Evolutionary conservation across 345 rosid genomes (phyloP).

Genomic region (Salix koriyanagi): DNA sequence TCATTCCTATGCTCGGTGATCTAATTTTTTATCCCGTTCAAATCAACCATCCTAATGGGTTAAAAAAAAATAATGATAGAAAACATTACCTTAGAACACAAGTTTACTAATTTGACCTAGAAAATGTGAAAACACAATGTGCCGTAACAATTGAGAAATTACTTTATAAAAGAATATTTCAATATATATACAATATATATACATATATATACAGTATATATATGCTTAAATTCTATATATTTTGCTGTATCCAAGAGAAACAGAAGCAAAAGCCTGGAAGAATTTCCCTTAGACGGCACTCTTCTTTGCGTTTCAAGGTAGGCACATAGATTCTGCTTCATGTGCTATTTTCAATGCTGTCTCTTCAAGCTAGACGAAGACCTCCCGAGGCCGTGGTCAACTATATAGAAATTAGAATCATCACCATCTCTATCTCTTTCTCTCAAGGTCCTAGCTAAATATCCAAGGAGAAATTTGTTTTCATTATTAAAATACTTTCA

Average conservation of each 20-base stretch:
- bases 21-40: neutral
- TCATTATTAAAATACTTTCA: too few species aligned
- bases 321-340: too few species aligned
- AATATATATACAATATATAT: too few species aligned
- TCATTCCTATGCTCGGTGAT: neutral
- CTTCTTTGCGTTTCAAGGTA: slow-evolving; percentile 14
- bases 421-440: too few species aligned
- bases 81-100: neutral
- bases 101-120: neutral
- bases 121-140: neutral
- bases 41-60: neutral
- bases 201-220: too few species aligned
- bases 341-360: too few species aligned
- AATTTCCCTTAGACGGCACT: slow-evolving; percentile 24
- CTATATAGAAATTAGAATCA: too few species aligned
- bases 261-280: neutral
- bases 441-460: too few species aligned
- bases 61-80: neutral
- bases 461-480: too few species aligned
- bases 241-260: neutral
- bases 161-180: too few species aligned
- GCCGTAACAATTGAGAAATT: neutral
- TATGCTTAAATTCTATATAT: neutral
- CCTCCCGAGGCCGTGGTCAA: too few species aligned
- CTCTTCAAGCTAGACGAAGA: too few species aligned